Conservation (phyloP, 768 basidiomycete species). For the Coprinopsis marcescibilis region DNA sequence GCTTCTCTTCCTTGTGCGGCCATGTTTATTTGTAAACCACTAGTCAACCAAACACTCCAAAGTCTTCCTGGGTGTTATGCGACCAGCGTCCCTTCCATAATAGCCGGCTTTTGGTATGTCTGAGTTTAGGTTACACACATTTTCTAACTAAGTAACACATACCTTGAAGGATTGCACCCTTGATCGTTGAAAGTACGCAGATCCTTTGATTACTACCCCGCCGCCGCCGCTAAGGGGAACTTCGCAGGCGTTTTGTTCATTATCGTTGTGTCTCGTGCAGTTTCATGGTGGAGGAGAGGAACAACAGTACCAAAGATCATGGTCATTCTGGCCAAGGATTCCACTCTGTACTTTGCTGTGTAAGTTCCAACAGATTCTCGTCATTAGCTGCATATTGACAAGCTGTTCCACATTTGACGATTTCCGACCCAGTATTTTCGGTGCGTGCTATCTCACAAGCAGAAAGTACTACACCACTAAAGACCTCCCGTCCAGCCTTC, state of each 20-base stretch:
- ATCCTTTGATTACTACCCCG: background rate
- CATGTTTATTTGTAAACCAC: background rate
- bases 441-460: background rate
- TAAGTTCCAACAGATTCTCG: conserved; percentile 9
- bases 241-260: conserved; percentile 19
- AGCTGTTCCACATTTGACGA: conserved; percentile 4
- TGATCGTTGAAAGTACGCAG: conserved; percentile 21
- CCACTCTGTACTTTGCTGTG: conserved; percentile 22
- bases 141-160: too few species aligned
- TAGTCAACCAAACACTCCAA: conserved; percentile 17
- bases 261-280: conserved; percentile 20
- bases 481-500: conserved; percentile 14
- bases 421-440: conserved; percentile 1
- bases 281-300: conserved; percentile 22
- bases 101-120: conserved; percentile 24
- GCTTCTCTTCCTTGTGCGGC: background rate
- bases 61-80: conserved; percentile 27
- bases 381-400: conserved; percentile 3
- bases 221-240: background rate
- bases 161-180: conserved; percentile 22
- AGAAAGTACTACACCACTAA: background rate
- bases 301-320: conserved; percentile 19
- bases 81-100: conserved; percentile 21
- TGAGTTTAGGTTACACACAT: too few species aligned
- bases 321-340: conserved; percentile 21